A percentile compares a stretch with the other conserved stretches of the same genome.
These are phyloP conservation scores for Hypoxylon fragiforme DNA, from an alignment of 495 filamentous ascomycete genomes.

Conservation along the genomic window DNA sequence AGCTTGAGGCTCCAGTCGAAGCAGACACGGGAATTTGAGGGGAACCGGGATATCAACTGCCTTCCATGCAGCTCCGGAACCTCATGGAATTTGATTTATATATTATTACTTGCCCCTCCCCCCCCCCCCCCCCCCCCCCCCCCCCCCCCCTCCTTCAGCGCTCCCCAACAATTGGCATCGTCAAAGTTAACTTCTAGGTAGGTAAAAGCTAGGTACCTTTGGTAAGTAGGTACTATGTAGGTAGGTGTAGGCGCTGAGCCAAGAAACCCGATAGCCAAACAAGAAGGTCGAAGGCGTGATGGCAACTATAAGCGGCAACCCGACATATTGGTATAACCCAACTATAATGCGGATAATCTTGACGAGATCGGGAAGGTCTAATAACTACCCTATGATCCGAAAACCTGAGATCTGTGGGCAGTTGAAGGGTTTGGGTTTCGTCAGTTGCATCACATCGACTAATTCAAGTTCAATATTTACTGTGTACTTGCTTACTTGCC, in stretches of 20 bases:
- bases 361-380: conserved; percentile 29
- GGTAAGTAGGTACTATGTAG: too few species aligned
- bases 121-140: conserved; percentile 12
- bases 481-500: too few species aligned
- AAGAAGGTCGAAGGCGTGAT: conserved; percentile 19
- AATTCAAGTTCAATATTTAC: too few species aligned
- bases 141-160: too few species aligned
- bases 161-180: conserved; percentile 13
- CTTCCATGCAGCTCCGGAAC: conserved; percentile 12
- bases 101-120: not conserved
- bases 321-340: conserved; percentile 15
- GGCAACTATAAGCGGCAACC: conserved; percentile 17
- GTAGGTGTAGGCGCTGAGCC: conserved; percentile 8
- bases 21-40: conserved; percentile 10
- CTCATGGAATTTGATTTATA: conserved; percentile 11
- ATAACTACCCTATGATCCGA: conserved; percentile 1
- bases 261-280: conserved; percentile 16
- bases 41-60: conserved; percentile 19
- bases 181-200: too few species aligned
- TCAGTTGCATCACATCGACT: conserved; percentile 17
- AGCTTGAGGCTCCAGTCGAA: conserved; percentile 29
- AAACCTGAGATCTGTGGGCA: conserved; percentile 11
- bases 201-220: too few species aligned
- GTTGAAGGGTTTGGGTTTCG: not conserved
- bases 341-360: conserved; percentile 14